These are phyloP conservation scores for Elsinoe australis DNA, from an alignment of 2,329 filamentous ascomycete genomes.

Conservation along the genomic window DNA sequence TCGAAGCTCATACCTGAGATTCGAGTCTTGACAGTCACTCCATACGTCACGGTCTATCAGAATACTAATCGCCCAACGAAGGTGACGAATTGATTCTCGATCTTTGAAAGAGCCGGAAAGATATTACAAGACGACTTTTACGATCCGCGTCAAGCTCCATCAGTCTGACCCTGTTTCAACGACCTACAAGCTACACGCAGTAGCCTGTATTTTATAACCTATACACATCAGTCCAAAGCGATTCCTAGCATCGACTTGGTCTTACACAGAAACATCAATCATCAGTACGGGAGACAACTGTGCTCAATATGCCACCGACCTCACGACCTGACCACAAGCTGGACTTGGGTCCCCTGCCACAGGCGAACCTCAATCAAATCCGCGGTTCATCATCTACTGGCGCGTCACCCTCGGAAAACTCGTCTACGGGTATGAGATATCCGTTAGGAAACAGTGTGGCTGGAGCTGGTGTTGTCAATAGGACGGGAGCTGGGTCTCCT, in stretches of 20 bases:
- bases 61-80: not conserved
- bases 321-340: constrained; percentile 75
- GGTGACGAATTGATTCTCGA: not conserved
- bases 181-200: no score
- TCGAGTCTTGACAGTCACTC: constrained; percentile 12
- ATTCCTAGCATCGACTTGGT: not conserved
- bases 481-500: constrained; percentile 89
- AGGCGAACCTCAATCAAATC: constrained; percentile 57
- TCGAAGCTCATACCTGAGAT: not conserved
- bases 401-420: constrained; percentile 69
- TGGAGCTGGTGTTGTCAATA: constrained; percentile 43
- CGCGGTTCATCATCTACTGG: constrained; percentile 73
- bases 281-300: no score
- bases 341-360: constrained; percentile 71
- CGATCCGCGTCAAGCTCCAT: no score
- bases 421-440: constrained; percentile 58
- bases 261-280: not conserved
- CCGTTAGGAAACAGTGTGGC: constrained; percentile 61
- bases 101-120: not conserved
- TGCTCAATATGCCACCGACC: constrained; percentile 34
- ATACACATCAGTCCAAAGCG: no score
- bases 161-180: no score
- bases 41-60: not conserved
- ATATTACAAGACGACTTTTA: no score
- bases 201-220: no score